A percentile compares a stretch with the other conserved stretches of the same genome.
phyloP scores from a whole-genome alignment of 164 flowering plant species.

The Magnolia changhungtana region DNA sequence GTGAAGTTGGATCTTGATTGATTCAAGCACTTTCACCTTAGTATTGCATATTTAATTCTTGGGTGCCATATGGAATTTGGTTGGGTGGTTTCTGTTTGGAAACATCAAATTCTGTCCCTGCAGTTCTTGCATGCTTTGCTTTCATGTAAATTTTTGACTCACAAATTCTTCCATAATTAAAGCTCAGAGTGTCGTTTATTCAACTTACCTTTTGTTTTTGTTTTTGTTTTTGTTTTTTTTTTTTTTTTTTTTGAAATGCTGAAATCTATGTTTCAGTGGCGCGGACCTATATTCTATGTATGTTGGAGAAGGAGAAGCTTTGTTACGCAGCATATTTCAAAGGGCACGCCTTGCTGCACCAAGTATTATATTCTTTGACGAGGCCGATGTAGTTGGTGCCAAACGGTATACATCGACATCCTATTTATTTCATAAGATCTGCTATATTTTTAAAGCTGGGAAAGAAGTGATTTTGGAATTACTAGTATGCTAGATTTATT shows the following conservation, averaged over 20 bases:
- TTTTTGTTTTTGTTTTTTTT: background rate
- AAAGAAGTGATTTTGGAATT: background rate
- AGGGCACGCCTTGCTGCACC: slow-evolving; percentile 95
- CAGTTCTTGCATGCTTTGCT: no score
- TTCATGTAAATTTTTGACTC: no score
- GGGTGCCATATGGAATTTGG: no score
- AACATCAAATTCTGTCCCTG: no score
- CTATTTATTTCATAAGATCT: background rate
- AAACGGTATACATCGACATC: slow-evolving; percentile 49
- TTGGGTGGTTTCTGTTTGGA: no score
- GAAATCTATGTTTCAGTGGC: slow-evolving; percentile 46
- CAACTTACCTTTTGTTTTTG: background rate
- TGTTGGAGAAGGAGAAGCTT: slow-evolving; percentile 98
- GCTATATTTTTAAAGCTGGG: slow-evolving; percentile 5
- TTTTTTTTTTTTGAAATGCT: background rate
- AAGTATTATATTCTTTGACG: slow-evolving; percentile 93
- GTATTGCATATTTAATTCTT: no score
- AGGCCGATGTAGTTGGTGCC: slow-evolving; percentile 80
- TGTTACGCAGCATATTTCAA: slow-evolving; percentile 77
- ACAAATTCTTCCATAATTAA: no score
- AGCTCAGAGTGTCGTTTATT: no score
- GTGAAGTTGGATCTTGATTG: no score
- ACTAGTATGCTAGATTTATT: background rate
- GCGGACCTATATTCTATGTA: slow-evolving; percentile 96
- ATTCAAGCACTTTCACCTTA: no score